These are phyloP conservation scores for Corymbia citriodora DNA, from an alignment of 441 rosid species.

Conservation along the genomic window DNA sequence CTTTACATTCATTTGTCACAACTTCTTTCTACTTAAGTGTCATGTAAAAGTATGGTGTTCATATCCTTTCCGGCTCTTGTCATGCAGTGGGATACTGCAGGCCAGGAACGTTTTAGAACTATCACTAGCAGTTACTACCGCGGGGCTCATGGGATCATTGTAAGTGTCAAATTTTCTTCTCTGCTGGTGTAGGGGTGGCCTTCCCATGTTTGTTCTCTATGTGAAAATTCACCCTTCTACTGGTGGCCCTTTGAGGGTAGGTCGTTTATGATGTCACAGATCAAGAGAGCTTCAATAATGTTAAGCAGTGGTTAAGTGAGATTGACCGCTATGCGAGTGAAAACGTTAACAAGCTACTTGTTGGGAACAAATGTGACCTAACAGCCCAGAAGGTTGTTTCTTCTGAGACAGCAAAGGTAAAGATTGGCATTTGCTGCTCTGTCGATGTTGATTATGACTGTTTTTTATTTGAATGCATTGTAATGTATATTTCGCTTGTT, in stretches of 20 bases:
- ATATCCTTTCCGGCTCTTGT: neutral
- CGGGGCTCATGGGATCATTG: conserved; percentile 71
- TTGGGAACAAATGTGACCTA: conserved; percentile 60
- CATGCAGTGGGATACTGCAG: conserved; percentile 76
- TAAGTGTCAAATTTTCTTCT: conserved; percentile 13
- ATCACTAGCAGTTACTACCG: conserved; percentile 76
- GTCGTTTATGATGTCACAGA: conserved; percentile 63
- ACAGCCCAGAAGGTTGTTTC: conserved; percentile 45
- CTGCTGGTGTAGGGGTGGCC: neutral
- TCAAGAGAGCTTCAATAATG: conserved; percentile 60
- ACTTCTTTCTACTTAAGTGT: neutral
- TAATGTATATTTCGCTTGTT: neutral
- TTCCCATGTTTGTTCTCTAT: conserved; percentile 1
- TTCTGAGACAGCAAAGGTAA: conserved; percentile 55
- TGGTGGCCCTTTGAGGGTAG: conserved; percentile 20
- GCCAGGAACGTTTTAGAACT: conserved; percentile 68
- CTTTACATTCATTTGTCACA: neutral
- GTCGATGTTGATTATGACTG: neutral
- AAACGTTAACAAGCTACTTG: conserved; percentile 54
- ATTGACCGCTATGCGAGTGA: conserved; percentile 59
- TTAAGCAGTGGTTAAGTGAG: conserved; percentile 58
- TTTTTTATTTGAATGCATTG: neutral
- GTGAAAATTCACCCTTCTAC: neutral
- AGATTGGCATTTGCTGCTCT: neutral
- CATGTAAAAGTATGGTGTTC: neutral